phyloP scores from a whole-genome alignment of 2,329 filamentous ascomycete genomes.

The Phialophora tarda region DNA sequence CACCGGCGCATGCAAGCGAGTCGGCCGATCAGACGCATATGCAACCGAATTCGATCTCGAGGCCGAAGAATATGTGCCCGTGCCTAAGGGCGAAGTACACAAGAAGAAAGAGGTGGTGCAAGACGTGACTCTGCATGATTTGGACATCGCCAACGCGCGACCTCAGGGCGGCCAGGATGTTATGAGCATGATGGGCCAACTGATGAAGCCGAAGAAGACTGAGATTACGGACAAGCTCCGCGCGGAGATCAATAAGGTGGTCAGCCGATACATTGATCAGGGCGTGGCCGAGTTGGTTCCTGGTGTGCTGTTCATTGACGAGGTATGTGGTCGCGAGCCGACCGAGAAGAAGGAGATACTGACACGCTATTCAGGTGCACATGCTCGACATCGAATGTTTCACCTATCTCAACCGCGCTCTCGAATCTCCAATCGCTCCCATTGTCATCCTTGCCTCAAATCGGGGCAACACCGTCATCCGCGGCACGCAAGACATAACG shows the following conservation, averaged over 20 bases:
- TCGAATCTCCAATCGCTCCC: slow-evolving; percentile 91
- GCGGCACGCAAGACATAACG: slow-evolving; percentile 77
- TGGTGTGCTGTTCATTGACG: slow-evolving; percentile 96
- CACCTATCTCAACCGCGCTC: slow-evolving; percentile 97
- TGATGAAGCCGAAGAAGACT: slow-evolving; percentile 99
- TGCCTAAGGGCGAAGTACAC: slow-evolving; percentile 98
- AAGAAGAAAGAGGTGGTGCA: slow-evolving; percentile 99
- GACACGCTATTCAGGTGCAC: slow-evolving; percentile 70
- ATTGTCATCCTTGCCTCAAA: slow-evolving; percentile 98
- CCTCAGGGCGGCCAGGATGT: slow-evolving; percentile 98
- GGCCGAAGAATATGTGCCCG: slow-evolving; percentile 97
- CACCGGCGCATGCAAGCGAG: slow-evolving; percentile 95
- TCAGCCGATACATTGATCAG: slow-evolving; percentile 98
- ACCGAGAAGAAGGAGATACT: slow-evolving; percentile 16
- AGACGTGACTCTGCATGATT: slow-evolving; percentile 94
- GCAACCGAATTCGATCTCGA: slow-evolving; percentile 98
- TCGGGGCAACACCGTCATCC: slow-evolving; percentile 89
- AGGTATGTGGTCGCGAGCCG: slow-evolving; percentile 62
- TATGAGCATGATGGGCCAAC: slow-evolving; percentile 99
- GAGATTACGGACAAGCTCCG: slow-evolving; percentile 98
- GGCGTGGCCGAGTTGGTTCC: slow-evolving; percentile 97
- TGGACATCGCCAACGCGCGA: slow-evolving; percentile 92
- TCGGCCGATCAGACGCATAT: slow-evolving; percentile 94
- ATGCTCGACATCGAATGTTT: slow-evolving; percentile 99
- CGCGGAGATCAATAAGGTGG: slow-evolving; percentile 97